Percentiles rank a stretch among this genome's conserved stretches.
Conservation (phyloP, 306 rosid species). For the Urtica urens region DNA sequence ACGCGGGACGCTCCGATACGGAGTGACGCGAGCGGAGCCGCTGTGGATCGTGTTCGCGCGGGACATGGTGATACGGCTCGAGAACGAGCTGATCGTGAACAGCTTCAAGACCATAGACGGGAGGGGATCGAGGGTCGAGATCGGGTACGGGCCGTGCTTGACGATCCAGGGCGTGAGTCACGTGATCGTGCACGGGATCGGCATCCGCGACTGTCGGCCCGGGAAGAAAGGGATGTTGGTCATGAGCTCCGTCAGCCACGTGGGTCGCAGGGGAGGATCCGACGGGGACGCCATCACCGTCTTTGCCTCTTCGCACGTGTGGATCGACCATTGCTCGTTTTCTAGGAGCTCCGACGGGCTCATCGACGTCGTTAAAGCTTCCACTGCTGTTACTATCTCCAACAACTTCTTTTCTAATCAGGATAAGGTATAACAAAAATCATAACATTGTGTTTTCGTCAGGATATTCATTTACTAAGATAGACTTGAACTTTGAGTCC, state of each 20-base stretch:
- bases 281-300: slow-evolving; percentile 63
- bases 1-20: slow-evolving; percentile 70
- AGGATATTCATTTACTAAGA: too few species aligned
- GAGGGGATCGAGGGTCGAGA: slow-evolving; percentile 67
- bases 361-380: slow-evolving; percentile 55
- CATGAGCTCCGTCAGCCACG: slow-evolving; percentile 36
- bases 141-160: slow-evolving; percentile 70
- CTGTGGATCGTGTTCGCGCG: slow-evolving; percentile 57
- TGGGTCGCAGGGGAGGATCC: slow-evolving; percentile 46
- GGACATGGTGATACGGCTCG: slow-evolving; percentile 47
- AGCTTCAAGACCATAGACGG: slow-evolving; percentile 84
- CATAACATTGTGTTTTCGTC: too few species aligned
- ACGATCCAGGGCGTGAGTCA: slow-evolving; percentile 60
- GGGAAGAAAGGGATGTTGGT: slow-evolving; percentile 39
- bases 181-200: slow-evolving; percentile 73
- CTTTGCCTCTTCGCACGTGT: slow-evolving; percentile 50
- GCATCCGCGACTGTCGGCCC: slow-evolving; percentile 69
- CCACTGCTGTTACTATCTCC: slow-evolving; percentile 59
- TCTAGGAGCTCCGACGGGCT: slow-evolving; percentile 67
- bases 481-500: too few species aligned
- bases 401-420: slow-evolving; percentile 73
- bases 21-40: slow-evolving; percentile 54
- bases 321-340: slow-evolving; percentile 79
- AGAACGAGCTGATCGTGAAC: slow-evolving; percentile 64
- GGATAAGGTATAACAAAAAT: slow-evolving; percentile 56